phyloP scores from a whole-genome alignment of 140 eudicot genomes.

The Bidens hawaiensis region DNA sequence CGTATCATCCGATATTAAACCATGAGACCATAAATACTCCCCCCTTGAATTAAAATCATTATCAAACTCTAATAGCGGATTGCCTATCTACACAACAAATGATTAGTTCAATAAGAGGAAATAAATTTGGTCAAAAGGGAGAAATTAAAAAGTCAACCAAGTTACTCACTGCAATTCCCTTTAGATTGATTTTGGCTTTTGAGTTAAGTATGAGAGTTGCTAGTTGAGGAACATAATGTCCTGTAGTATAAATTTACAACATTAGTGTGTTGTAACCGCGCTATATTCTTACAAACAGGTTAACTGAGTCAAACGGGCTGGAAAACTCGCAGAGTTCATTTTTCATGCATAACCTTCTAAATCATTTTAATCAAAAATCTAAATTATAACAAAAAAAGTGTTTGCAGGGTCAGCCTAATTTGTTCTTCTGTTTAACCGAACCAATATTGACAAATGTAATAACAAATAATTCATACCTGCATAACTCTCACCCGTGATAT shows the following conservation, averaged over 20 bases:
- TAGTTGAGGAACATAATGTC: constrained; percentile 90
- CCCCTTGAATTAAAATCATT: constrained; percentile 71
- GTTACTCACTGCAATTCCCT: constrained; percentile 73
- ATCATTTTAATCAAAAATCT: not conserved
- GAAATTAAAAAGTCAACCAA: not conserved
- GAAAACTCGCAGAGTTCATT: not conserved
- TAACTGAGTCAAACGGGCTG: not conserved
- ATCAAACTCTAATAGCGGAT: constrained; percentile 76
- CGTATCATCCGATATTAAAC: constrained; percentile 69
- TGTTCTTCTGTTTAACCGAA: too few species aligned
- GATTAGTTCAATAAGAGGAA: not conserved
- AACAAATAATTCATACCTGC: constrained; percentile 45
- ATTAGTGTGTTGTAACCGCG: not conserved
- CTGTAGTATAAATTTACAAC: constrained; percentile 24
- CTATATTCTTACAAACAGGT: not conserved
- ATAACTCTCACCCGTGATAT: constrained; percentile 75
- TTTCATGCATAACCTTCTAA: not conserved
- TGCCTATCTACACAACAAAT: constrained; percentile 57
- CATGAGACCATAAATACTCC: constrained; percentile 83
- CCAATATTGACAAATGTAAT: too few species aligned
- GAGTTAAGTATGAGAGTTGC: constrained; percentile 57
- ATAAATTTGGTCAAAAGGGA: not conserved
- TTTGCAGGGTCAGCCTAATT: too few species aligned
- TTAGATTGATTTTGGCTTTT: constrained; percentile 60
- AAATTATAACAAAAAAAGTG: too few species aligned